phyloP scores from a whole-genome alignment of 805 yeast genomes.

The Metschnikowia aberdeeniae region DNA sequence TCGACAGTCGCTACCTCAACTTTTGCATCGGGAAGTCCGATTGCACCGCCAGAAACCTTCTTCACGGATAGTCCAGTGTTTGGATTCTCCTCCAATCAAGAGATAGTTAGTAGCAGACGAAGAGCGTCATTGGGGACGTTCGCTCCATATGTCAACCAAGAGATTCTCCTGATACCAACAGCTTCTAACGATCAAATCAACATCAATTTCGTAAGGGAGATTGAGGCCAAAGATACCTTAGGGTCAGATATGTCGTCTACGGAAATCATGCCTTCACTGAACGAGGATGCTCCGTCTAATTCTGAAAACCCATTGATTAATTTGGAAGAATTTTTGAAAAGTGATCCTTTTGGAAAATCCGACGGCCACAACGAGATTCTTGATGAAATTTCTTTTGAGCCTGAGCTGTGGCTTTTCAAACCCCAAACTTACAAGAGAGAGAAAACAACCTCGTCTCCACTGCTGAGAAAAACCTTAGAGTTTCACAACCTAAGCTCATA shows the following conservation, averaged over 20 bases:
- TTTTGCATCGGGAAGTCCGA: constrained; percentile 4
- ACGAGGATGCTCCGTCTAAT: background rate
- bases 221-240: background rate
- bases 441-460: background rate
- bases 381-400: background rate
- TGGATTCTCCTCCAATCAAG: background rate
- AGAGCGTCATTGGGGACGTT: background rate
- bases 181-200: background rate
- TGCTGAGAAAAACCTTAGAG: background rate
- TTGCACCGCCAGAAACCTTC: background rate
- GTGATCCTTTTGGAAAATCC: constrained; percentile 2
- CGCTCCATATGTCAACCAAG: background rate
- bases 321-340: constrained; percentile 4
- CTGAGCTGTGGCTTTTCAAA: background rate
- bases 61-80: background rate
- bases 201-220: background rate
- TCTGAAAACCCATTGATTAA: background rate
- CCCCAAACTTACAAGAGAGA: background rate
- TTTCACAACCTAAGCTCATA: background rate
- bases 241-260: background rate
- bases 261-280: background rate
- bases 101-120: background rate
- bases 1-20: constrained; percentile 4
- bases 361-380: background rate
- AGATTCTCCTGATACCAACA: background rate